Evolutionary conservation across 768 basidiomycete species (phyloP).

Genomic region (Thelephora ganbajun): DNA sequence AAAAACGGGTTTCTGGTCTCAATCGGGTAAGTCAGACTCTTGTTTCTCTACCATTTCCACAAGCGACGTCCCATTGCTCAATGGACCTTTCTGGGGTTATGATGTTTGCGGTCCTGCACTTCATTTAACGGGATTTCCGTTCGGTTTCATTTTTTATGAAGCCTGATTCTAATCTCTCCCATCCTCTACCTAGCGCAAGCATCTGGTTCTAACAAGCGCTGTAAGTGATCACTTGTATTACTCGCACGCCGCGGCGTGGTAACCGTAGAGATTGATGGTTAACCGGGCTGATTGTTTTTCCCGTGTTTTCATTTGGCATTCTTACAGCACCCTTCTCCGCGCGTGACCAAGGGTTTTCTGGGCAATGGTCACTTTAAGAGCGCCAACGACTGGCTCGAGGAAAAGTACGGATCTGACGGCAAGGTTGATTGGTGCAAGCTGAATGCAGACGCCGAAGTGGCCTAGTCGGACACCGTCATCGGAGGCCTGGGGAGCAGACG

Average conservation of each 20-base stretch:
- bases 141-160: conserved; percentile 9
- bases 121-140: not conserved
- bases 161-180: not conserved
- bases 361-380: conserved; percentile 82
- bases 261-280: conserved; percentile 6
- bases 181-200: conserved; percentile 42
- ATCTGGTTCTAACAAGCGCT: conserved; percentile 64
- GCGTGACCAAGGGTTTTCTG: conserved; percentile 68
- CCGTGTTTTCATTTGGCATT: conserved; percentile 13
- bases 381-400: conserved; percentile 78
- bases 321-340: conserved; percentile 74
- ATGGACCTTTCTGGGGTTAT: not conserved
- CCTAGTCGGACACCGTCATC: conserved; percentile 7
- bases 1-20: conserved; percentile 66
- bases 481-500: conserved; percentile 2
- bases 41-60: not conserved
- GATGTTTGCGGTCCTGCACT: not conserved
- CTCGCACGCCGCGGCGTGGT: not conserved
- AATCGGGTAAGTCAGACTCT: conserved; percentile 16
- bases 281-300: conserved; percentile 11
- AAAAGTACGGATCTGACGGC: conserved; percentile 60
- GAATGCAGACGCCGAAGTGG: conserved; percentile 1
- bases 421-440: conserved; percentile 63
- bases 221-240: conserved; percentile 27
- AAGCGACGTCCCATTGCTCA: not conserved